A percentile compares a stretch with the other conserved stretches of the same genome.
phyloP scores from a whole-genome alignment of 768 basidiomycete species.

The Lactifluus volemus region DNA sequence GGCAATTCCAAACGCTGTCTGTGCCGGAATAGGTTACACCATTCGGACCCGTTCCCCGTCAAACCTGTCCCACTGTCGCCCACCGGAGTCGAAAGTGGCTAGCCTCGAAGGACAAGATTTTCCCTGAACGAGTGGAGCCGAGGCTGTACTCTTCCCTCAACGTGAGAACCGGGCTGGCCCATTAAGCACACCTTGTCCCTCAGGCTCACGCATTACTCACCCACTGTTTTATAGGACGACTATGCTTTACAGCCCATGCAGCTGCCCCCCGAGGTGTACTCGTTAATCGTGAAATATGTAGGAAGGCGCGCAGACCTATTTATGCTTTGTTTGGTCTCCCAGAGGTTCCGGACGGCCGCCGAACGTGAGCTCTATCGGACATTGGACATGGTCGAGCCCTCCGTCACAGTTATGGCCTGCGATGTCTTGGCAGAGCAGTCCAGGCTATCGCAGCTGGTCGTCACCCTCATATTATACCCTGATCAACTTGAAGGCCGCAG shows the following conservation, averaged over 20 bases:
- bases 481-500: conserved; percentile 22
- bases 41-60: background rate
- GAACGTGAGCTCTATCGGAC: conserved; percentile 55
- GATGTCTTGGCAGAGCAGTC: conserved; percentile 35
- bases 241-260: conserved; percentile 35
- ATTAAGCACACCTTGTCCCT: background rate
- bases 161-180: background rate
- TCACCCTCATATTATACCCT: conserved; percentile 44
- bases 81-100: background rate
- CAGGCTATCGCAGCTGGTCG: conserved; percentile 44
- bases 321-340: conserved; percentile 49
- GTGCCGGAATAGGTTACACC: background rate
- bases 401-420: conserved; percentile 38
- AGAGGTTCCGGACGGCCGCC: conserved; percentile 42
- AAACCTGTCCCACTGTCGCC: background rate
- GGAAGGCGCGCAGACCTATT: conserved; percentile 46
- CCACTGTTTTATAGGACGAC: background rate
- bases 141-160: background rate
- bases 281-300: conserved; percentile 46
- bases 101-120: background rate
- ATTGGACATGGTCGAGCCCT: conserved; percentile 36
- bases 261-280: conserved; percentile 50
- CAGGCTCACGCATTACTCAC: background rate
- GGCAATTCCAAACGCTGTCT: background rate
- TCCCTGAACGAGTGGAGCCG: background rate